Evolutionary conservation across 2,329 filamentous ascomycete species (phyloP).

Genomic region (Neofusicoccum kwambonambiense): DNA sequence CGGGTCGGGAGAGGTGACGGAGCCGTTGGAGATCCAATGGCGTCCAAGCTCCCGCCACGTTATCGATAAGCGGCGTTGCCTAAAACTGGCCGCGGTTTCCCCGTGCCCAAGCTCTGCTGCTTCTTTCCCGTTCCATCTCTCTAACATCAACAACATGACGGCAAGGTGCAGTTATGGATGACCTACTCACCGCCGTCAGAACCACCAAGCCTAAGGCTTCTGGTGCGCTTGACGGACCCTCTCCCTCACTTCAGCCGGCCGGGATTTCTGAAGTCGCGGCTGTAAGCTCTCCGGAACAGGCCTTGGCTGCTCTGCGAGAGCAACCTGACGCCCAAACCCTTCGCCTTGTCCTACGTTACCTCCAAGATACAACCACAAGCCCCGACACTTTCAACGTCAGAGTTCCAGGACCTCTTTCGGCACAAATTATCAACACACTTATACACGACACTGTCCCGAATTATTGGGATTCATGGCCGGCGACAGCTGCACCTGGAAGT

Average conservation of each 20-base stretch:
- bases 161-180: constrained; percentile 44
- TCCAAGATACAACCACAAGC: constrained; percentile 36
- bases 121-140: not conserved
- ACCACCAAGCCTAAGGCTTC: constrained; percentile 1
- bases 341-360: constrained; percentile 52
- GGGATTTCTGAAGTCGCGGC: not conserved
- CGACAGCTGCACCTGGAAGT: not conserved
- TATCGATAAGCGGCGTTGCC: constrained; percentile 17
- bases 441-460: constrained; percentile 74
- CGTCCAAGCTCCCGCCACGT: constrained; percentile 7
- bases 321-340: constrained; percentile 64
- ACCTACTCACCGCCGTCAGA: constrained; percentile 50
- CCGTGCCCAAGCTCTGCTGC: not conserved
- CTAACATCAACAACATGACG: not conserved
- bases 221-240: not conserved
- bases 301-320: constrained; percentile 58
- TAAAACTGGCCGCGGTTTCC: not conserved
- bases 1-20: constrained; percentile 21
- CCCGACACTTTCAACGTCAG: constrained; percentile 55
- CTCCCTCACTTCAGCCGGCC: not conserved
- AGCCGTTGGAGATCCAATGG: constrained; percentile 25
- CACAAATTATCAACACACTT: constrained; percentile 73
- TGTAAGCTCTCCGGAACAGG: constrained; percentile 44
- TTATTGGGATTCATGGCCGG: constrained; percentile 68
- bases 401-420: constrained; percentile 63